Percentiles rank a stretch among this genome's conserved stretches.
phyloP scores from a whole-genome alignment of 257 asterid species.

The Nicotiana noctiflora region DNA sequence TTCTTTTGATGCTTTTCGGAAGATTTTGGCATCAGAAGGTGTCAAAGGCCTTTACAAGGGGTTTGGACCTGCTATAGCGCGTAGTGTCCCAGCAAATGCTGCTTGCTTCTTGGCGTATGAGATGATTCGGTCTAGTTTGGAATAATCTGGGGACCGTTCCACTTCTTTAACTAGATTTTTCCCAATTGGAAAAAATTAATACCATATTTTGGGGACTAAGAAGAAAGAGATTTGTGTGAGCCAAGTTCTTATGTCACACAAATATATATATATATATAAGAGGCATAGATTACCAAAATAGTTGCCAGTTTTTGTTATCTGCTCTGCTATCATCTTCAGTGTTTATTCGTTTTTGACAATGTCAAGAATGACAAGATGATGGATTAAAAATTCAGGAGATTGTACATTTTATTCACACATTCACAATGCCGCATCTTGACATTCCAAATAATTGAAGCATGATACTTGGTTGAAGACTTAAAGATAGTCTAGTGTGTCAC shows the following conservation, averaged over 20 bases:
- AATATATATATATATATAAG: neutral
- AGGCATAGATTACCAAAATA: neutral
- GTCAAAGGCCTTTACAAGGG: conserved; percentile 80
- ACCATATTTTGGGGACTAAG: neutral
- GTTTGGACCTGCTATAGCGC: conserved; percentile 83
- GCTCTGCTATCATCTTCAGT: neutral
- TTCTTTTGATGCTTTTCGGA: conserved; percentile 54
- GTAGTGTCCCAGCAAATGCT: conserved; percentile 84
- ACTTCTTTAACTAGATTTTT: neutral
- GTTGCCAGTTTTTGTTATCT: neutral
- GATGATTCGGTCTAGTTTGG: conserved; percentile 64
- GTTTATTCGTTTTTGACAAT: neutral
- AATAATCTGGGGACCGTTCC: conserved; percentile 23
- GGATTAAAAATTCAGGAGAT: neutral
- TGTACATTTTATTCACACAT: neutral
- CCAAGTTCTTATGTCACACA: neutral
- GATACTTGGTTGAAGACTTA: neutral
- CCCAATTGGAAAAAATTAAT: neutral
- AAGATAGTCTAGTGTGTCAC: neutral
- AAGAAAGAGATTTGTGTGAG: neutral
- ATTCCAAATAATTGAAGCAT: neutral
- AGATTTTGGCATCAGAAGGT: conserved; percentile 64
- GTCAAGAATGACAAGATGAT: neutral
- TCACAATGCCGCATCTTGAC: neutral
- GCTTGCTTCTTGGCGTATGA: conserved; percentile 90